Percentiles rank a stretch among this genome's conserved stretches.
Evolutionary conservation across 2,329 filamentous ascomycete genomes (phyloP).

Genomic region (Aspergillus sp.): DNA sequence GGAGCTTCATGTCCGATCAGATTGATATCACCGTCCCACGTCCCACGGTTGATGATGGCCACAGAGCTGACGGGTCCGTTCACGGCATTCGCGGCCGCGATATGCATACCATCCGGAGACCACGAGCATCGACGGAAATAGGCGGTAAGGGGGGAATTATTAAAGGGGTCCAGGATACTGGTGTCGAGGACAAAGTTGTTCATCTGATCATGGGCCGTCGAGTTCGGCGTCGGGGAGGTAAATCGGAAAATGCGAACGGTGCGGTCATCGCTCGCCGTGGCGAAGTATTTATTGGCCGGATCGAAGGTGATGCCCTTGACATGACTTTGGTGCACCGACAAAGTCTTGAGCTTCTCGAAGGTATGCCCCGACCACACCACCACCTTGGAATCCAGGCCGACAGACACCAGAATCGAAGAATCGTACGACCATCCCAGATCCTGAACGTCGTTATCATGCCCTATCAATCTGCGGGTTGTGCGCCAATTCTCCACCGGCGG

Average conservation of each 20-base stretch:
- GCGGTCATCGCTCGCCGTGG: conserved; percentile 93
- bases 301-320: conserved; percentile 99
- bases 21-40: conserved; percentile 96
- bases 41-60: conserved; percentile 86
- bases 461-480: conserved; percentile 86
- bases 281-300: conserved; percentile 98
- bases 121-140: conserved; percentile 97
- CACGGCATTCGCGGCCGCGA: conserved; percentile 93
- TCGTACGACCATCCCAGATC: conserved; percentile 97
- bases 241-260: conserved; percentile 97
- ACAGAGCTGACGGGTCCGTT: conserved; percentile 97
- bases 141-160: conserved; percentile 88
- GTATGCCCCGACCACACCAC: conserved; percentile 98
- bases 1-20: conserved; percentile 96
- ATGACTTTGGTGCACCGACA: conserved; percentile 91
- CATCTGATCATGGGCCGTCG: conserved; percentile 89
- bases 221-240: conserved; percentile 84
- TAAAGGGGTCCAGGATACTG: conserved; percentile 85
- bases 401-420: conserved; percentile 91
- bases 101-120: conserved; percentile 96
- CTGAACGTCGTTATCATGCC: conserved; percentile 98
- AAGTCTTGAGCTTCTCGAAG: conserved; percentile 94
- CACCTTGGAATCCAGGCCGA: conserved; percentile 95
- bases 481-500: conserved; percentile 98
- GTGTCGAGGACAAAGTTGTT: conserved; percentile 95